These are phyloP conservation scores for Yamadazyma trypodendri DNA, from an alignment of 1,139 yeast genomes.

Conservation along the genomic window DNA sequence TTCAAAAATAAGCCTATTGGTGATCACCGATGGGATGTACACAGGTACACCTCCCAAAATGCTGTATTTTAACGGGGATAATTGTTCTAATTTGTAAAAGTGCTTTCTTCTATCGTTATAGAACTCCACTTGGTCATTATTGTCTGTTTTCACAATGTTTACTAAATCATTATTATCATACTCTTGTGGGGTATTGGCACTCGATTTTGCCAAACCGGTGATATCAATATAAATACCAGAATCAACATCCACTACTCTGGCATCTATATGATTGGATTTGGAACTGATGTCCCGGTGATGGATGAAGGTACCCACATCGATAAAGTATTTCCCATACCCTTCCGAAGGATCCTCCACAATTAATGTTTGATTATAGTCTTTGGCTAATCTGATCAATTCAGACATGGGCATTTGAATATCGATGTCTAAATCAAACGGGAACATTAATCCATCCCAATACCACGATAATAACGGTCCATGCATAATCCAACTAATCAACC, in stretches of 20 bases:
- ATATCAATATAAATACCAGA: slow-evolving; percentile 42
- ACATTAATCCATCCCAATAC: slow-evolving; percentile 47
- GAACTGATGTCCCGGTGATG: slow-evolving; percentile 31
- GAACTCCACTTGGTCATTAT: slow-evolving; percentile 16
- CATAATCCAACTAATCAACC: slow-evolving; percentile 29
- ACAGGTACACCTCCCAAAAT: slow-evolving; percentile 35
- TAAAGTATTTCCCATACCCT: slow-evolving; percentile 31
- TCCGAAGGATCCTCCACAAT: slow-evolving; percentile 30
- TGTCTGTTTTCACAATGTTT: slow-evolving; percentile 12
- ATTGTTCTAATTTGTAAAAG: slow-evolving; percentile 33
- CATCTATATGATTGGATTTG: slow-evolving; percentile 37
- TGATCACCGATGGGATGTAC: slow-evolving; percentile 27
- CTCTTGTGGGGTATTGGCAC: slow-evolving; percentile 24
- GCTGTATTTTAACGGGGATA: slow-evolving; percentile 32
- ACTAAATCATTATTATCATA: slow-evolving; percentile 16
- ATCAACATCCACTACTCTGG: slow-evolving; percentile 40
- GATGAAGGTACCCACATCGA: slow-evolving; percentile 34
- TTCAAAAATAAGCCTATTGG: slow-evolving; percentile 27
- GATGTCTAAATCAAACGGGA: slow-evolving; percentile 34
- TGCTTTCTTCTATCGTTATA: slow-evolving; percentile 34
- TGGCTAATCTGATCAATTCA: slow-evolving; percentile 26
- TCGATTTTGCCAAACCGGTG: slow-evolving; percentile 34
- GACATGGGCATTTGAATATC: slow-evolving; percentile 36
- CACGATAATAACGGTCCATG: slow-evolving; percentile 31
- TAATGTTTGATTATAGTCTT: slow-evolving; percentile 29